Evolutionary conservation across 106 monocot genomes (phyloP).

Genomic region (Iris macrosiphon): DNA sequence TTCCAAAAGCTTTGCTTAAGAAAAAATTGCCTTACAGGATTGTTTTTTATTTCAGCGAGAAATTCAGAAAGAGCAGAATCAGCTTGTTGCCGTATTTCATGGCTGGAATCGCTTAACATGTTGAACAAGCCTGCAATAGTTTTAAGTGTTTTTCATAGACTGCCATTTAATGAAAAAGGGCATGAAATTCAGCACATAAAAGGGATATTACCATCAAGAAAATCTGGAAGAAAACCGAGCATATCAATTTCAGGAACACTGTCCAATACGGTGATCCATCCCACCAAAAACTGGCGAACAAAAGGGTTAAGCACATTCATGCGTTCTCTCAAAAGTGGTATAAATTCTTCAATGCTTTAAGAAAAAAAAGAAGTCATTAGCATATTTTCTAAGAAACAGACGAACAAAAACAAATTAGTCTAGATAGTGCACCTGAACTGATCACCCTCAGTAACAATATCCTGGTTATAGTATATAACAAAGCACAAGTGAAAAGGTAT

Average conservation of each 20-base stretch:
- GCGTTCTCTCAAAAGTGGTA: conserved; percentile 84
- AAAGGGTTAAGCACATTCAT: conserved; percentile 94
- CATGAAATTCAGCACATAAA: neutral
- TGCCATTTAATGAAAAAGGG: neutral
- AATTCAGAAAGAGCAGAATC: conserved; percentile 93
- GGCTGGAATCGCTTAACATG: conserved; percentile 93
- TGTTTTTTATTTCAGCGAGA: conserved; percentile 88
- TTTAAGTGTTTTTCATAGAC: conserved; percentile 3
- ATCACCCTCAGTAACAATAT: conserved; percentile 94
- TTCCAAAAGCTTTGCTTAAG: neutral
- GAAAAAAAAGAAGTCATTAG: conserved; percentile 6
- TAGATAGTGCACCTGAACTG: conserved; percentile 69
- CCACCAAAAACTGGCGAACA: conserved; percentile 91
- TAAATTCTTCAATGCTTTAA: conserved; percentile 93
- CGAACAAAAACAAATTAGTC: neutral
- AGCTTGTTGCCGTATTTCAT: conserved; percentile 91
- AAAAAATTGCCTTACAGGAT: conserved; percentile 58
- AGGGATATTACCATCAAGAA: conserved; percentile 79
- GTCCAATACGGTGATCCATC: conserved; percentile 92
- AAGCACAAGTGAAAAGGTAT: neutral
- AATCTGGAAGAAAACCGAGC: conserved; percentile 98
- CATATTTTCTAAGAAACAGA: conserved; percentile 2
- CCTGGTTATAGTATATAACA: conserved; percentile 34
- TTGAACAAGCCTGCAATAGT: conserved; percentile 79
- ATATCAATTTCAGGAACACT: conserved; percentile 96